Conservation (phyloP, 2,329 filamentous ascomycete species). For the Colletotrichum sp. region DNA sequence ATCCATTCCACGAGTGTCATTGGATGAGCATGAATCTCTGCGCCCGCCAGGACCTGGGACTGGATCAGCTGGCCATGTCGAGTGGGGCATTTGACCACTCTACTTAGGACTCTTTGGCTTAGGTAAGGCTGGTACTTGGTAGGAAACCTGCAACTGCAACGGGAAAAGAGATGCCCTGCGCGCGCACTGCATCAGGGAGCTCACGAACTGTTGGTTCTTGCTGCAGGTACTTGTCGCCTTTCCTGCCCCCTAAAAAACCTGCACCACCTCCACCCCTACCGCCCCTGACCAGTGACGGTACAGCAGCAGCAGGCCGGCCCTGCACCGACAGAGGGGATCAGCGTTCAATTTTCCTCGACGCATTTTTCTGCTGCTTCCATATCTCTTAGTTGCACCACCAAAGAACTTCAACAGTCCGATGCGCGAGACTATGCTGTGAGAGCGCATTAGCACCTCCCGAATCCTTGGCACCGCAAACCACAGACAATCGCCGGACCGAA, state of each 20-base stretch:
- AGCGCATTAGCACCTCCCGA: not conserved
- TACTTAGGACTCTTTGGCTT: not conserved
- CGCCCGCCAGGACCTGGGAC: not conserved
- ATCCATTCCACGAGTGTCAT: not conserved
- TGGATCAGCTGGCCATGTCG: constrained; percentile 16
- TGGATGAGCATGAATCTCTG: not conserved
- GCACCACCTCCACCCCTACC: constrained; percentile 12
- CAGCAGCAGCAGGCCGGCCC: not conserved
- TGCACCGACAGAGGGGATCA: constrained; percentile 14
- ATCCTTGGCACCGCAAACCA: not conserved
- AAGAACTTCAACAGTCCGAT: not conserved
- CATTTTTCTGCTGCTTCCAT: not conserved
- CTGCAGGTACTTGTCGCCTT: constrained; percentile 22
- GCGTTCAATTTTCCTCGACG: constrained; percentile 15
- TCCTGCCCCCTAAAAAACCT: constrained; percentile 1
- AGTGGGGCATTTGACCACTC: not conserved
- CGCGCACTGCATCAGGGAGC: not conserved
- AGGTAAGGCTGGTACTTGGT: not conserved
- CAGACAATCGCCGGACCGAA: not conserved
- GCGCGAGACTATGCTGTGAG: constrained; percentile 7
- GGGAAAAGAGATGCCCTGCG: not conserved
- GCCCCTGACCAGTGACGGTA: not conserved
- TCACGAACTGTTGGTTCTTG: constrained; percentile 22
- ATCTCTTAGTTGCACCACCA: constrained; percentile 5
- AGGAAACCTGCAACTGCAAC: not conserved